Conservation (phyloP, 192 early-diverging fungal species). For the Paraglomus occultum region DNA sequence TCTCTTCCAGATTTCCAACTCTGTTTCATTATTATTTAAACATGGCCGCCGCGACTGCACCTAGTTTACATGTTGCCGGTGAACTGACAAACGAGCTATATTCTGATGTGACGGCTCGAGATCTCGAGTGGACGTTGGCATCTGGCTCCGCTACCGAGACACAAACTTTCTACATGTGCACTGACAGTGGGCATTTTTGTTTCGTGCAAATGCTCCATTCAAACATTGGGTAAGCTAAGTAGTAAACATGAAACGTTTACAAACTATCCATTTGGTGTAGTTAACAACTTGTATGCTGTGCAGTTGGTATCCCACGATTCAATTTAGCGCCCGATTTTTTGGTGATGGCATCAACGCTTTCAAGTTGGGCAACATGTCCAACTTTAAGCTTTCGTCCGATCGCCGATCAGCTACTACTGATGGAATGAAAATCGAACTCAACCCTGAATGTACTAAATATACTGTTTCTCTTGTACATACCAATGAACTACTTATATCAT, state of each 20-base stretch:
- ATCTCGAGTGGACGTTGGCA: constrained; percentile 68
- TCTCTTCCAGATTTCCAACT: too few relatives aligned
- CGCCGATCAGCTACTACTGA: constrained; percentile 75
- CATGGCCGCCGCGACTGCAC: too few relatives aligned
- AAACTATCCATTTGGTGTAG: constrained; percentile 14
- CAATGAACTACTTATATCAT: constrained; percentile 62
- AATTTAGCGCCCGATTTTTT: constrained; percentile 75
- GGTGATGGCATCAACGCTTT: constrained; percentile 72
- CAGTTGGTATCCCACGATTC: constrained; percentile 59
- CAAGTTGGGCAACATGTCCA: constrained; percentile 68
- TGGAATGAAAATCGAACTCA: constrained; percentile 63
- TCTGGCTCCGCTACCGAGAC: constrained; percentile 81
- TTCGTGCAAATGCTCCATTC: constrained; percentile 92
- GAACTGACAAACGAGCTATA: constrained; percentile 39
- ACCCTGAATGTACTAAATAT: constrained; percentile 47
- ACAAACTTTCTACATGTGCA: constrained; percentile 82
- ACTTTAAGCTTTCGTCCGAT: constrained; percentile 70
- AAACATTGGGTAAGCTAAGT: constrained; percentile 61
- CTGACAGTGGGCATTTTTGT: constrained; percentile 69
- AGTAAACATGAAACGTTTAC: constrained; percentile 21
- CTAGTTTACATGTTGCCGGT: constrained; percentile 19
- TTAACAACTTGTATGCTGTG: constrained; percentile 30
- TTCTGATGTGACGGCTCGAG: constrained; percentile 50
- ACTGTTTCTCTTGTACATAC: constrained; percentile 53
- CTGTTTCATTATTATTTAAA: too few relatives aligned